Base-by-base conservation (phyloP, 768 basidiomycete genomes). In the Tubosaeta sp. region DNA sequence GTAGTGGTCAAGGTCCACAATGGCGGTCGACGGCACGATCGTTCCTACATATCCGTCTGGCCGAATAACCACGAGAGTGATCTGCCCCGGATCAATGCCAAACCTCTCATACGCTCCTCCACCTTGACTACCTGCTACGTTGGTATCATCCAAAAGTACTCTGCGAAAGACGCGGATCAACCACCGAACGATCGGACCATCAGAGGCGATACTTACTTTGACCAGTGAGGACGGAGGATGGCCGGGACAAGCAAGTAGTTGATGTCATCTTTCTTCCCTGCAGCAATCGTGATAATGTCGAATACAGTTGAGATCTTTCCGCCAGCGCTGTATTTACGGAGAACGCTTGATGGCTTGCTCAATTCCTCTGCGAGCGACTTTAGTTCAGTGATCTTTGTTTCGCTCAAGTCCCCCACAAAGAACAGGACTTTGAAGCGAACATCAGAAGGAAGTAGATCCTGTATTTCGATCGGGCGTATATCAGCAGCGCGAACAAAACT, bases 1-100 rank as follows among this genome's bases (percentile, higher is more conserved):
- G 58, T 86, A 86, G 1, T 21, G 19, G 29, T 73, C 67, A 40
- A 87, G 41, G n/a, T 73, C 71, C 6, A 38, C 47, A 35, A 62
- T 11, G 14, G 50, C 57, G 18, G 40, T 55, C 19, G 68, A 61
- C 12, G 69, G 64, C n/a, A 58, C 63, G 24, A 75, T 49, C 38
- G 63, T 60, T 14, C 73, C 73, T 2, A 74, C 65, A 48, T 72
- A 74, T 31, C 74, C 72, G 49, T 75, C 73, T 5, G 74, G 73
- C 10, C 73, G 69, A 38, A 74, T 57, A 10, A 75, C 56, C 19
- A 72, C 70, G 7, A 74, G 42, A 30, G 71, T 66, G 6, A 70
- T 62, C 22, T 53, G 59, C 4, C 49, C 40, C 3, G 57, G 46
- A 30, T 58, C 56, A 31, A 75, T 67, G 1, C 73, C 73, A 32